Evolutionary conservation across 495 filamentous ascomycete genomes (phyloP).

Genomic region (Xylaria bambusicola): DNA sequence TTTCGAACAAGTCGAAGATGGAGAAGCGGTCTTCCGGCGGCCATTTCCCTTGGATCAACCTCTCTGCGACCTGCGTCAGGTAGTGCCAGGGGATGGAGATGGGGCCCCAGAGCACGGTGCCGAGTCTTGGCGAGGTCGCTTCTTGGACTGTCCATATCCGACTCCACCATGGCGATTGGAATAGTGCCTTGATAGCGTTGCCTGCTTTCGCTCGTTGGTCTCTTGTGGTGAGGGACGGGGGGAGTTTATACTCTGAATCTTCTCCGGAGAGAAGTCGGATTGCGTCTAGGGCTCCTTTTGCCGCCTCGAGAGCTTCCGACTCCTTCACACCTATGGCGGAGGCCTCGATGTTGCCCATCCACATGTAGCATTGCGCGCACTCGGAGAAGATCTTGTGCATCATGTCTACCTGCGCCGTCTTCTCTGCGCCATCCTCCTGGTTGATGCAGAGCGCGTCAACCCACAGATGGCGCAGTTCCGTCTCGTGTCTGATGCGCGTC

Average conservation of each 20-base stretch:
- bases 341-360: constrained; percentile 12
- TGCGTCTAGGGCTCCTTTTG: constrained; percentile 14
- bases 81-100: constrained; percentile 18
- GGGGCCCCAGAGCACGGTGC: constrained; percentile 23
- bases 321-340: constrained; percentile 3
- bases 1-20: constrained; percentile 3
- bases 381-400: constrained; percentile 37
- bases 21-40: constrained; percentile 1
- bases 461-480: constrained; percentile 30
- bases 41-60: neutral
- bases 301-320: constrained; percentile 6
- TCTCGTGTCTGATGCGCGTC: constrained; percentile 21
- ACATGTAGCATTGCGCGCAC: constrained; percentile 18
- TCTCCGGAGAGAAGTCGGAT: constrained; percentile 8
- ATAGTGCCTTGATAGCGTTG: constrained; percentile 7
- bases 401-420: constrained; percentile 36
- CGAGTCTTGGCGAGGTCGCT: constrained; percentile 15
- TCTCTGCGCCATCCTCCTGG: constrained; percentile 36
- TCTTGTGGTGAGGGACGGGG: neutral
- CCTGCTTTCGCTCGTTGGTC: constrained; percentile 5
- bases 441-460: constrained; percentile 27
- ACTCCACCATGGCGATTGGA: constrained; percentile 23
- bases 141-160: constrained; percentile 32
- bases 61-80: constrained; percentile 8
- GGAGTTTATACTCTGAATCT: neutral